A percentile compares a stretch with the other conserved stretches of the same genome.
These are phyloP conservation scores for Phytophthora chlamydospora DNA, from an alignment of 352 stramenopile genomes.

Conservation along the genomic window DNA sequence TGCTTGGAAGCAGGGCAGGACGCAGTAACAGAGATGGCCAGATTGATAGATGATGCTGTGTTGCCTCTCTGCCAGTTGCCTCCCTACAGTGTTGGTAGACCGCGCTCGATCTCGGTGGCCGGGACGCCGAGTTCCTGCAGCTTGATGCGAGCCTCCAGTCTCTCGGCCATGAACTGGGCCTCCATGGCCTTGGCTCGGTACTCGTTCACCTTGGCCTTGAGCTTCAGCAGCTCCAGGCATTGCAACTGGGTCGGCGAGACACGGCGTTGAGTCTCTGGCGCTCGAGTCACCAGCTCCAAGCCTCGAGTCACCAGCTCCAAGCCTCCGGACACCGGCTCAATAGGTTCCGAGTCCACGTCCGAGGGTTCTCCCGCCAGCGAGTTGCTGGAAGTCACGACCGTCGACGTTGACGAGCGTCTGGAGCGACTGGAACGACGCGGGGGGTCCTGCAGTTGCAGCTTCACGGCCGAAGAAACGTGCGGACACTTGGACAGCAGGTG, in stretches of 20 bases:
- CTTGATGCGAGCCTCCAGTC: slow-evolving; percentile 4
- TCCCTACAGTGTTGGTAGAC: slow-evolving; percentile 7
- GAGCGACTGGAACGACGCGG: not conserved
- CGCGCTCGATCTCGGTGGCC: slow-evolving; percentile 8
- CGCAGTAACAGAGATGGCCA: slow-evolving; percentile 19
- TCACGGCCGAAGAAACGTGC: not conserved
- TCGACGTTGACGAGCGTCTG: too few species aligned
- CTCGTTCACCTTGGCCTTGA: slow-evolving; percentile 15
- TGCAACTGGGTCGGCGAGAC: not conserved
- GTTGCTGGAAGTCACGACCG: not conserved
- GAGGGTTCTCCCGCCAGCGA: slow-evolving; percentile 1
- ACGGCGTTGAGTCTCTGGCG: too few species aligned
- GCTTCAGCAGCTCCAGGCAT: slow-evolving; percentile 4
- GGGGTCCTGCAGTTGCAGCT: not conserved
- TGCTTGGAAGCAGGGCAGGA: slow-evolving; percentile 6
- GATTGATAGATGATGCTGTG: slow-evolving; percentile 32
- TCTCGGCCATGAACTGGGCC: slow-evolving; percentile 9
- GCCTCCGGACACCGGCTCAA: not conserved
- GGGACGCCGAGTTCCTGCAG: slow-evolving; percentile 13
- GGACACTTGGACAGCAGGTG: slow-evolving; percentile 6
- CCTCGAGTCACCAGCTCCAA: slow-evolving; percentile 6
- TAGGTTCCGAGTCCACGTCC: slow-evolving; percentile 4
- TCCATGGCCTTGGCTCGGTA: slow-evolving; percentile 2
- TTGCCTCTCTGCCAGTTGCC: slow-evolving; percentile 8
- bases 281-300: not conserved